These are phyloP conservation scores for Porphyrellus cyaneotinctus DNA, from an alignment of 768 basidiomycete species.

Conservation along the genomic window DNA sequence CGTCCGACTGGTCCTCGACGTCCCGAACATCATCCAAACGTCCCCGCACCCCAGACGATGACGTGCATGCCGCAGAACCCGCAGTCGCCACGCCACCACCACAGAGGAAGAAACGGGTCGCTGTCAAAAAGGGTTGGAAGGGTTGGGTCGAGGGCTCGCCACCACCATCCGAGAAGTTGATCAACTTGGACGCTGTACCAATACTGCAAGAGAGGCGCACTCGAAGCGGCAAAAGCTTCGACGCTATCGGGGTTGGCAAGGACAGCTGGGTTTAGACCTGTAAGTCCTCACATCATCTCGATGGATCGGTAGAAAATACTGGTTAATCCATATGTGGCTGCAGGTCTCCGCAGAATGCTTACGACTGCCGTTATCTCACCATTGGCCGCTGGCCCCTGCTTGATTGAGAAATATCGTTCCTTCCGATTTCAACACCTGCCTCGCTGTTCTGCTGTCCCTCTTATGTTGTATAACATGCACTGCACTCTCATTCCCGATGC, in stretches of 20 bases:
- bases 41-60: constrained; percentile 69
- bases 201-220: constrained; percentile 70
- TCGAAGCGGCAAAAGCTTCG: constrained; percentile 83
- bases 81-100: constrained; percentile 23
- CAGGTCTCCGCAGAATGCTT: constrained; percentile 4
- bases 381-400: background rate
- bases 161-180: constrained; percentile 73
- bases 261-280: constrained; percentile 67
- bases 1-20: constrained; percentile 67
- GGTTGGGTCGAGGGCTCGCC: constrained; percentile 88
- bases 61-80: constrained; percentile 36
- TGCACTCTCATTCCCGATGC: constrained; percentile 17
- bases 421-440: constrained; percentile 2
- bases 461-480: constrained; percentile 25
- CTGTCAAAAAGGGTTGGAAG: constrained; percentile 82
- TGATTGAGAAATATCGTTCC: constrained; percentile 7
- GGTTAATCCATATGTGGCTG: constrained; percentile 14
- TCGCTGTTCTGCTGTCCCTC: constrained; percentile 15
- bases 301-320: constrained; percentile 51
- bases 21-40: constrained; percentile 79
- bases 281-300: constrained; percentile 34
- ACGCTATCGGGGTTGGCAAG: constrained; percentile 74
- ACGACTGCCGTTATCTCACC: background rate
- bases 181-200: constrained; percentile 73
- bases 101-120: constrained; percentile 59